Conservation (phyloP, 2,329 filamentous ascomycete genomes). For the Ilyonectria mors-panacis region DNA sequence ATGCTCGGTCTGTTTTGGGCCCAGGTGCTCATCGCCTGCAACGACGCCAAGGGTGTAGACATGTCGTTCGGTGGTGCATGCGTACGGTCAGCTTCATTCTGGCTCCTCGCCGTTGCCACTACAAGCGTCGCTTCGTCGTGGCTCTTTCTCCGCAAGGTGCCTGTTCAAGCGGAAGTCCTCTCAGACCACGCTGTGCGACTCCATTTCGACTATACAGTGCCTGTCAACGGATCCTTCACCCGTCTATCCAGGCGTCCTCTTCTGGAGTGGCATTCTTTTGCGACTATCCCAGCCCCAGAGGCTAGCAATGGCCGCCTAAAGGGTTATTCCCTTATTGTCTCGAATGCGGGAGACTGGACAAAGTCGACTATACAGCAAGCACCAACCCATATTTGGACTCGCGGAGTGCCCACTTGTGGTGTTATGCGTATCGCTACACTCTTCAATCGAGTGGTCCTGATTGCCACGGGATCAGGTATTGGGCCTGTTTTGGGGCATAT, state of each 20-base stretch:
- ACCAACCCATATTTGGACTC: constrained; percentile 75
- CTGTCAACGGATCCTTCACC: constrained; percentile 62
- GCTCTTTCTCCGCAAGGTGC: constrained; percentile 77
- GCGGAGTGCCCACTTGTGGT: constrained; percentile 76
- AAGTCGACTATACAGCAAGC: constrained; percentile 72
- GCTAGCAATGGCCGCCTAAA: constrained; percentile 39
- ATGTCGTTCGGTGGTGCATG: constrained; percentile 56
- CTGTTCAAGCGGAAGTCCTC: constrained; percentile 76
- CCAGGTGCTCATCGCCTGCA: constrained; percentile 69
- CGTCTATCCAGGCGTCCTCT: constrained; percentile 75
- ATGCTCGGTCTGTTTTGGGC: constrained; percentile 77
- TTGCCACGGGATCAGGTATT: constrained; percentile 82
- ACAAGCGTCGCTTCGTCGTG: constrained; percentile 79
- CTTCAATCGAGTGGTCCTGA: constrained; percentile 76
- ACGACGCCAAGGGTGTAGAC: constrained; percentile 56
- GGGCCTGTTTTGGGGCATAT: constrained; percentile 76
- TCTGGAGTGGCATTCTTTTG: constrained; percentile 82
- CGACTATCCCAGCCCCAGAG: constrained; percentile 75
- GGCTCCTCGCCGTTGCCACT: constrained; percentile 77
- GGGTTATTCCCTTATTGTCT: constrained; percentile 78
- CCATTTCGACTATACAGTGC: constrained; percentile 75
- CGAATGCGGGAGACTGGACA: constrained; percentile 84
- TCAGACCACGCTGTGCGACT: constrained; percentile 82
- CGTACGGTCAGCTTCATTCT: constrained; percentile 66
- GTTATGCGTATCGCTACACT: constrained; percentile 77